A percentile compares a stretch with the other conserved stretches of the same genome.
phyloP scores from a whole-genome alignment of 805 yeast genomes.

The Ogataea ganodermae region DNA sequence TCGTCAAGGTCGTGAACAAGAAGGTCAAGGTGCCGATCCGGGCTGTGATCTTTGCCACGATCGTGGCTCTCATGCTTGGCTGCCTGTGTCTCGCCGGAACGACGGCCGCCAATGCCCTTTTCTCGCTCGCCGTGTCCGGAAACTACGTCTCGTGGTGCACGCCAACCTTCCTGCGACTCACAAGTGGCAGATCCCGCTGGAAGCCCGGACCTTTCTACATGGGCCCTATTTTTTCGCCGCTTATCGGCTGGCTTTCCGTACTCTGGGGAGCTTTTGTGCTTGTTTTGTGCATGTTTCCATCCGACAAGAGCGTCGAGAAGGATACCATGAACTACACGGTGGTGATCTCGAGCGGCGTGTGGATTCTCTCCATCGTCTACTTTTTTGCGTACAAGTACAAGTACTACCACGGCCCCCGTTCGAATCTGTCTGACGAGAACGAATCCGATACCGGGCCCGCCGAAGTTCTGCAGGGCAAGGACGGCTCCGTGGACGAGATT shows the following conservation, averaged over 20 bases:
- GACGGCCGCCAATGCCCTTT: conserved; percentile 65
- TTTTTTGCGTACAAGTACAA: conserved; percentile 54
- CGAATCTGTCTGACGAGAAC: conserved; percentile 15
- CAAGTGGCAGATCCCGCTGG: conserved; percentile 50
- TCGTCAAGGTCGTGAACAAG: conserved; percentile 57
- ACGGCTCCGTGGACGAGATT: not conserved
- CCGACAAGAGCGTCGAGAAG: conserved; percentile 39
- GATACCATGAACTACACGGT: conserved; percentile 70
- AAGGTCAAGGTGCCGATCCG: conserved; percentile 59
- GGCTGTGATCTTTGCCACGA: conserved; percentile 59
- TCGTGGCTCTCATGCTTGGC: conserved; percentile 51
- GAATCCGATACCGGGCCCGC: not conserved
- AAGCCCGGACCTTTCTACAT: conserved; percentile 70
- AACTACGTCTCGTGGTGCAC: conserved; percentile 62
- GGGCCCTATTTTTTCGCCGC: conserved; percentile 50
- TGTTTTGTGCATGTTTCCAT: conserved; percentile 64
- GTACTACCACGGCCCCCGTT: conserved; percentile 55
- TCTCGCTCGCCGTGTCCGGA: conserved; percentile 62
- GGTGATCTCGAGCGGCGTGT: conserved; percentile 61
- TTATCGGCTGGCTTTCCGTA: conserved; percentile 47
- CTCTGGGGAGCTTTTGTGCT: conserved; percentile 55
- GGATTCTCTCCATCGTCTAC: conserved; percentile 53
- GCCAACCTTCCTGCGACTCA: conserved; percentile 55
- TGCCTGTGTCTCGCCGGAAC: conserved; percentile 56
- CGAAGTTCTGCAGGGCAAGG: not conserved